A percentile compares a stretch with the other conserved stretches of the same genome.
phyloP scores from a whole-genome alignment of 2,329 filamentous ascomycete species.

The Stemphylium lycopersici region DNA sequence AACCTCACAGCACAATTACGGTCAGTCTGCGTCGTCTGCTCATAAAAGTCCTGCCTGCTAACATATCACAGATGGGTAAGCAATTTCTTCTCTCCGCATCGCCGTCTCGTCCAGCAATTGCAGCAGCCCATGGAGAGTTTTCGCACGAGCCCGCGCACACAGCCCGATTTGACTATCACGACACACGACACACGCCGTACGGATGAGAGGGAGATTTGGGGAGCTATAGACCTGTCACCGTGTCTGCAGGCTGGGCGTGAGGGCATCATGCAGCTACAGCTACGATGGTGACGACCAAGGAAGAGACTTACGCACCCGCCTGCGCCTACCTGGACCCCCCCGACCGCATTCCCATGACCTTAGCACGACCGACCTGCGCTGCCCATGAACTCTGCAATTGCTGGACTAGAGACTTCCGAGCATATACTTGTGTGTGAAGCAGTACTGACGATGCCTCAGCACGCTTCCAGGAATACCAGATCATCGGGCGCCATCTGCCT shows the following conservation, averaged over 20 bases:
- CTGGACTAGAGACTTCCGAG: slow-evolving; percentile 20
- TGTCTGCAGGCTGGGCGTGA: not conserved
- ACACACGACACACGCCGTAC: slow-evolving; percentile 2
- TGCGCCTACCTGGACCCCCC: not conserved
- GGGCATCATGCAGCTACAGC: not conserved
- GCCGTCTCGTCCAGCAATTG: slow-evolving; percentile 40
- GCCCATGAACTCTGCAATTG: slow-evolving; percentile 35
- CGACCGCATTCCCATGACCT: not conserved
- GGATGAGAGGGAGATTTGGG: not conserved
- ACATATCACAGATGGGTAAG: slow-evolving; percentile 67
- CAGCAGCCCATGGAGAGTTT: slow-evolving; percentile 41
- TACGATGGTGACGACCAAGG: not conserved
- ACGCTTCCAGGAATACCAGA: slow-evolving; percentile 99
- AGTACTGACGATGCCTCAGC: slow-evolving; percentile 63
- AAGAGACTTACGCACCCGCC: slow-evolving; percentile 2
- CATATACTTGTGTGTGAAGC: slow-evolving; percentile 8
- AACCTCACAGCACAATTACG: slow-evolving; percentile 61
- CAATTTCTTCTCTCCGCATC: slow-evolving; percentile 39
- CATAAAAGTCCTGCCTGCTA: slow-evolving; percentile 22
- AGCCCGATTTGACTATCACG: slow-evolving; percentile 6
- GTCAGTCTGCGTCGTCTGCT: slow-evolving; percentile 48
- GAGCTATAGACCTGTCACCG: not conserved
- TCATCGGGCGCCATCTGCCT: slow-evolving; percentile 99
- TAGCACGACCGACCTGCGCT: not conserved
- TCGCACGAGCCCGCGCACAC: slow-evolving; percentile 23